These are phyloP conservation scores for Verbascum thapsus DNA, from an alignment of 257 asterid species.

Conservation along the genomic window DNA sequence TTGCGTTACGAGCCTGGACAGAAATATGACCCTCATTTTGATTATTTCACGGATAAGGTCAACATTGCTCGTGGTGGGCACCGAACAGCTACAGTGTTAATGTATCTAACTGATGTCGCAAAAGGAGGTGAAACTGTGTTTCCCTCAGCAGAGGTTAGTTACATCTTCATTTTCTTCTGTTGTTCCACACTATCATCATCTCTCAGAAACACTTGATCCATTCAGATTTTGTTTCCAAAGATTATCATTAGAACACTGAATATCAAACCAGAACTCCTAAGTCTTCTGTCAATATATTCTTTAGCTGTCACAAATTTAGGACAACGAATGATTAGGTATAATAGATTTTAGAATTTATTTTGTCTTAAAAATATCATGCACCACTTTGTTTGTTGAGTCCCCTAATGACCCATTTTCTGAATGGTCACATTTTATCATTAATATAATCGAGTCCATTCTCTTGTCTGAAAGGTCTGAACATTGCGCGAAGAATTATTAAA, in stretches of 20 bases:
- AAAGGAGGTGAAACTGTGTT: constrained; percentile 98
- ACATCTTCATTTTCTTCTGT: constrained; percentile 12
- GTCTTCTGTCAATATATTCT: neutral
- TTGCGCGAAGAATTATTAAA: neutral
- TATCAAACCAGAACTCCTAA: constrained; percentile 3
- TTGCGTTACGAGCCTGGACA: constrained; percentile 88
- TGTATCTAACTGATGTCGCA: constrained; percentile 88
- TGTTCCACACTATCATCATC: neutral
- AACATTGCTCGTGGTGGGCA: constrained; percentile 92
- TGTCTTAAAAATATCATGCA: neutral
- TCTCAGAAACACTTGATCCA: neutral
- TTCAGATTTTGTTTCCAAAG: constrained; percentile 4
- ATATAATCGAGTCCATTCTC: neutral
- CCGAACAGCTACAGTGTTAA: constrained; percentile 85
- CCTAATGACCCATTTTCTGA: constrained; percentile 3
- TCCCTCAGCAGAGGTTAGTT: constrained; percentile 91
- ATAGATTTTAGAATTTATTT: constrained; percentile 1
- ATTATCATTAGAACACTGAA: neutral
- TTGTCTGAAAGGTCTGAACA: neutral
- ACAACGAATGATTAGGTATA: constrained; percentile 4
- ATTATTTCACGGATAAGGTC: constrained; percentile 80
- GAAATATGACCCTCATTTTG: constrained; percentile 88
- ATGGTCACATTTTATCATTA: neutral
- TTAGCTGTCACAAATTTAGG: neutral
- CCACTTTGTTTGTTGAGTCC: neutral